Conservation (phyloP, 805 yeast genomes). For the Kurtzmaniella fragi region DNA sequence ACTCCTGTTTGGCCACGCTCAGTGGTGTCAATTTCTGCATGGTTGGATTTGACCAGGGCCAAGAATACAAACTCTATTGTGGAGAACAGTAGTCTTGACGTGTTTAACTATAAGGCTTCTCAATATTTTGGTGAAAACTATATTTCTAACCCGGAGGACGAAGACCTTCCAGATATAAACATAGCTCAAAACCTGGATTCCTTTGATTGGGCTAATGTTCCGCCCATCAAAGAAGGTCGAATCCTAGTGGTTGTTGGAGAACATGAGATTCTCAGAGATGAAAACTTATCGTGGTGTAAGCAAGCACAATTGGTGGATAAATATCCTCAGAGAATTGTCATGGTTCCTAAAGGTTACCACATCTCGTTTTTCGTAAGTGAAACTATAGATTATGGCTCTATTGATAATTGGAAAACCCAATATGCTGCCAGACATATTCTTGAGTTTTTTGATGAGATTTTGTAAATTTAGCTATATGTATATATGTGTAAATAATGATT, state of each 20-base stretch:
- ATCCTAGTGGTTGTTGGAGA: constrained; percentile 6
- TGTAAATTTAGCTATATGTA: not conserved
- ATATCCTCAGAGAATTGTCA: constrained; percentile 6
- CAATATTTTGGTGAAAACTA: constrained; percentile 6
- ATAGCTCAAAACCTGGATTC: constrained; percentile 3
- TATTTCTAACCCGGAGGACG: constrained; percentile 1
- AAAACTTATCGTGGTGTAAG: constrained; percentile 5
- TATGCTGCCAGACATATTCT: constrained; percentile 1
- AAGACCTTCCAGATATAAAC: constrained; percentile 6
- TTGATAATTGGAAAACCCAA: constrained; percentile 3
- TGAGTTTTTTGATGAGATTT: constrained; percentile 3
- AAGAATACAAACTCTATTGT: constrained; percentile 2
- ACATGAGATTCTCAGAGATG: constrained; percentile 7
- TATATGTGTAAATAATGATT: too few species aligned
- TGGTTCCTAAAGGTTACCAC: constrained; percentile 8
- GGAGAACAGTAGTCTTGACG: constrained; percentile 1
- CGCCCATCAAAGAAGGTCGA: constrained; percentile 5
- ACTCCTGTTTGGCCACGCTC: constrained; percentile 5
- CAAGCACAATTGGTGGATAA: constrained; percentile 1
- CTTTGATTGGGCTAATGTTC: constrained; percentile 5
- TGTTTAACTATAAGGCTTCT: constrained; percentile 1
- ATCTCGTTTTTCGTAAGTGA: constrained; percentile 5
- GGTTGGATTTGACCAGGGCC: constrained; percentile 2
- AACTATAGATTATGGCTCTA: constrained; percentile 2
- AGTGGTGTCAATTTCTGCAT: constrained; percentile 7